Base-by-base conservation (phyloP, 2,329 filamentous ascomycete genomes). In the Pleomassaria siparia region DNA sequence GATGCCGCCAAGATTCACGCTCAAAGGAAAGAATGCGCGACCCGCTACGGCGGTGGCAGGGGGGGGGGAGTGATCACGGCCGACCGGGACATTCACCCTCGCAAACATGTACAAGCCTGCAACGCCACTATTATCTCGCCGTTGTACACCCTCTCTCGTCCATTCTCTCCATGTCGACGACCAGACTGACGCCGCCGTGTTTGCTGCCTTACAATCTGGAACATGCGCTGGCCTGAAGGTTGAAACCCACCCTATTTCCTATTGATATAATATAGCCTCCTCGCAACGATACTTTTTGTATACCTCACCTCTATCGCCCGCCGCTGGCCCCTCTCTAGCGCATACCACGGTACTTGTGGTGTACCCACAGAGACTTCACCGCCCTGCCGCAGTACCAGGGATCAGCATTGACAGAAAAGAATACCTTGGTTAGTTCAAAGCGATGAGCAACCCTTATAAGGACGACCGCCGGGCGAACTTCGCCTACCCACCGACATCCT, bases 101-200 rank as follows among this genome's bases (percentile, higher is more conserved):
- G 37, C 24, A 28, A 29, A 40, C 25, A 30, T 43, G 44, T 46
- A 44, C 47, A 42, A 47, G 46, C 39, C 49, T 44, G 18, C 43
- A 29, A 33, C 41, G n/a, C n/a, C n/a, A n/a, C n/a, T n/a, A n/a
- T n/a, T n/a, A n/a, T n/a, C n/a, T n/a, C 29, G 22, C 30, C 18
- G 3, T 22, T 20, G 18, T 11, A 7, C 10, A 28, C 41, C 4
- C 30, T 36, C 15, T 44, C 20, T 36, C 26, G 15, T 18, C 20
- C 30, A 25, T 43, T 45, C 54, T 58, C 57, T 63, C 62, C 58
- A 70, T 70, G 67, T 68, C 64, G 67, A 55, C 64, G 56, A 59
- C 57, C 58, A 58, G 45, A 44, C 49, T 51, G 39, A 54, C 49
- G 44, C 50, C 51, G 28, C 46, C 50, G 53, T 54, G 63, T 64